Evolutionary conservation across 169 alveolate species (phyloP), one percentile per base, ranked within the genome.

Genomic region (Eimeria necatrix): DNA sequence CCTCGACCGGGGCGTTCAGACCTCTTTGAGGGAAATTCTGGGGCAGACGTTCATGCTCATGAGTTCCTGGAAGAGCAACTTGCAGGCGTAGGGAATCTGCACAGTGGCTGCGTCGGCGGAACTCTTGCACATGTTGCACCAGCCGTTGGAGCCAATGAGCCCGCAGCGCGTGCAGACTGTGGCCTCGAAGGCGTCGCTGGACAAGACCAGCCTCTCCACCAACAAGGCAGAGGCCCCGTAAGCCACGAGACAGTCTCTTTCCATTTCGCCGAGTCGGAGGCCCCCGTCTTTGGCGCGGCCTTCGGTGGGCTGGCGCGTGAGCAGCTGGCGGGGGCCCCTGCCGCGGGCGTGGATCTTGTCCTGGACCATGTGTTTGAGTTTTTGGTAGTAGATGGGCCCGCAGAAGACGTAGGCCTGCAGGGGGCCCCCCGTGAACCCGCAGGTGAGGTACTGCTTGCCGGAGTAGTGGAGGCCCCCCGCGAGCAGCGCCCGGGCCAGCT

Each of bases 221-320:
- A 99, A 94, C 56, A 99, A 97, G 74, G 98, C 98, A 89, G 99
- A 97, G 22, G 99, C 99, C 24, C 97, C 97, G 98, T 99, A 99
- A 10, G 99, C 99, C 60, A 99, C 99, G 68, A 99, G 96, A 97
- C 99, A 99, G 96, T 99, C 99, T 90, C 99, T 97, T 95, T 99
- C 99, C 99, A 99, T 99, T 97, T 99, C 99, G 70, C 99, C 99
- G 46, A 99, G 97, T 78, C 99, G 97, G 73, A 99, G 96, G 10
- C 99, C 99, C 18, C 99, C 99, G 59, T 99, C 99, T 94, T 98
- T 99, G 41, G 99, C 99, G 56, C 99, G 97, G 12, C 99, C 99
- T 97, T 99, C 99, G 24, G 99, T 99, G 41, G 99, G 99, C 96
- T 99, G 99, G 90, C 99, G 97, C 5, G 99, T 99, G n/a, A 99